Conservation (phyloP, 2,329 filamentous ascomycete genomes). For the Pseudocercospora vitis region DNA sequence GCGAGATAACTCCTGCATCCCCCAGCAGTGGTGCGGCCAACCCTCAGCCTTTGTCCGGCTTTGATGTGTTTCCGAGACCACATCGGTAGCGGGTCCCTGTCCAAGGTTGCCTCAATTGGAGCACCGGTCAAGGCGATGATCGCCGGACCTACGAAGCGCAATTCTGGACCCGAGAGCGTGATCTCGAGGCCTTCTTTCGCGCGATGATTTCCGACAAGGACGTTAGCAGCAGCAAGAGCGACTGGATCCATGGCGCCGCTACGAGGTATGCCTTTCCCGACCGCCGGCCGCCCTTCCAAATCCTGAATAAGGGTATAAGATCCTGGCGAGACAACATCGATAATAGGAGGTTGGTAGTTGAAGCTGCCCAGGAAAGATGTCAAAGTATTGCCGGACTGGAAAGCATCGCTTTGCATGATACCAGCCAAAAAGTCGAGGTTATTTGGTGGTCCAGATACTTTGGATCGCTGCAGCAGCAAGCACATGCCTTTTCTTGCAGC, state of each 20-base stretch:
- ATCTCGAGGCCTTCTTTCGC: conserved; percentile 59
- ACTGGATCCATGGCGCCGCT: conserved; percentile 63
- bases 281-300: conserved; percentile 55
- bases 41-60: conserved; percentile 54
- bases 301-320: conserved; percentile 62
- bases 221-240: conserved; percentile 59
- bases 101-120: conserved; percentile 52
- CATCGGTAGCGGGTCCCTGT: conserved; percentile 53
- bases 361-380: conserved; percentile 59
- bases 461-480: conserved; percentile 46
- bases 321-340: conserved; percentile 58
- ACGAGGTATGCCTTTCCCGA: conserved; percentile 60
- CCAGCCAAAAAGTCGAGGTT: conserved; percentile 58
- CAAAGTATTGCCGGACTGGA: conserved; percentile 54
- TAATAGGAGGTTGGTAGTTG: conserved; percentile 50
- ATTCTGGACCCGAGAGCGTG: conserved; percentile 59
- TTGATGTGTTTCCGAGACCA: conserved; percentile 56
- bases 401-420: conserved; percentile 51
- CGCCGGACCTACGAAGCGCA: conserved; percentile 56
- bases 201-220: conserved; percentile 57
- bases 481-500: conserved; percentile 49
- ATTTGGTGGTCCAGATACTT: conserved; percentile 55
- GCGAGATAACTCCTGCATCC: conserved; percentile 62
- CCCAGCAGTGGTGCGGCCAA: conserved; percentile 54
- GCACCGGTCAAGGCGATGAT: conserved; percentile 60